Conservation (phyloP, 2,329 filamentous ascomycete genomes). For the Sodiomyces alkalinus region DNA sequence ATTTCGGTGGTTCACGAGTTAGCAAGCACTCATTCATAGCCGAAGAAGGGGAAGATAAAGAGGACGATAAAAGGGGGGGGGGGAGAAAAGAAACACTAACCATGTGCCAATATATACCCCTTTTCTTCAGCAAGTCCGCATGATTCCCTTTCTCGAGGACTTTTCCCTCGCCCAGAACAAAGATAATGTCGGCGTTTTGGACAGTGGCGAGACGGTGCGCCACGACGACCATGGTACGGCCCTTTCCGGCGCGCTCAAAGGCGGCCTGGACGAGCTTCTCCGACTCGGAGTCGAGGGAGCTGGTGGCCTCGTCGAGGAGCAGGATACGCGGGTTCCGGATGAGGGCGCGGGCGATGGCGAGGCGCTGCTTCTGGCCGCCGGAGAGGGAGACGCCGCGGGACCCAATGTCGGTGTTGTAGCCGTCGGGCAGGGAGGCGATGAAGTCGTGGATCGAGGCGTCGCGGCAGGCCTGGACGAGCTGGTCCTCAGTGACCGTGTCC, state of each 20-base stretch:
- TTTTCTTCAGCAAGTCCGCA: conserved; percentile 31
- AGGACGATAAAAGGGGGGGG: background rate
- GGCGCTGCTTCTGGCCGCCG: conserved; percentile 58
- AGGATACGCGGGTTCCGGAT: conserved; percentile 50
- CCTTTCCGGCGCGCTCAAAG: conserved; percentile 46
- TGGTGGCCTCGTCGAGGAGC: conserved; percentile 60
- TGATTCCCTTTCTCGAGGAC: conserved; percentile 40
- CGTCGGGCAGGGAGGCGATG: conserved; percentile 49
- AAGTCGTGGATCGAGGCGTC: conserved; percentile 59
- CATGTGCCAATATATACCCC: conserved; percentile 43
- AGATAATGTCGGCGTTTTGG: conserved; percentile 67
- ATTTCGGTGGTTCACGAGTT: too few species aligned
- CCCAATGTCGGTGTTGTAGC: conserved; percentile 53
- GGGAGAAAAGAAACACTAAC: conserved; percentile 21
- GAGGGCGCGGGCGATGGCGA: conserved; percentile 55
- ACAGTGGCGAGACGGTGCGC: conserved; percentile 66
- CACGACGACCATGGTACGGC: conserved; percentile 56
- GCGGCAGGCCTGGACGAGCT: conserved; percentile 36
- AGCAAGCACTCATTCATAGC: too few species aligned
- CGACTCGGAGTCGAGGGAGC: conserved; percentile 48
- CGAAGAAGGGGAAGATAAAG: too few species aligned
- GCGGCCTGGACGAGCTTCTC: conserved; percentile 50
- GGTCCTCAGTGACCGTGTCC: conserved; percentile 32
- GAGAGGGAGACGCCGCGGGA: conserved; percentile 51
- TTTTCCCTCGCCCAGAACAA: conserved; percentile 55